Evolutionary conservation across 2,329 filamentous ascomycete genomes (phyloP).

Genomic region (Cryphonectria japonica): DNA sequence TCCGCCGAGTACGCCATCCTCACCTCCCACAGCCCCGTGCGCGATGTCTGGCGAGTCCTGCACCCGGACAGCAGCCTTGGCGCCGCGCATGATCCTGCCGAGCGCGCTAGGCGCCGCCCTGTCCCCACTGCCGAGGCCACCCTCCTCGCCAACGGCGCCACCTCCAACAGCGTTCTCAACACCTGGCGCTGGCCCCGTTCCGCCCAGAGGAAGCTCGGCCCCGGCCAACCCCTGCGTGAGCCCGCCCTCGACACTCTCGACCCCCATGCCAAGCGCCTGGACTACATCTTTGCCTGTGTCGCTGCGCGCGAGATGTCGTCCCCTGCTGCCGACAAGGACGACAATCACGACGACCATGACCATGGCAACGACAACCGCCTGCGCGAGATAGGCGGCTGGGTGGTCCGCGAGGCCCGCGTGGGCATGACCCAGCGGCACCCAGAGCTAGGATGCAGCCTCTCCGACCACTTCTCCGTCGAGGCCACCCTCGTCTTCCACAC

Average conservation of each 20-base stretch:
- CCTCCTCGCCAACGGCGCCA: constrained; percentile 78
- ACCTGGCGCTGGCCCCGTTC: constrained; percentile 88
- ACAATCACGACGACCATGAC: neutral
- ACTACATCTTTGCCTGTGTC: constrained; percentile 87
- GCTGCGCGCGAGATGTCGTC: constrained; percentile 37
- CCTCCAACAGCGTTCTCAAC: constrained; percentile 84
- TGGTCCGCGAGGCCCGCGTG: constrained; percentile 71
- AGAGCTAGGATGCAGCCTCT: constrained; percentile 79
- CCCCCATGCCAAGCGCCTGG: constrained; percentile 79
- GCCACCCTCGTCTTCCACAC: constrained; percentile 66
- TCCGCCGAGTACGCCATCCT: constrained; percentile 85
- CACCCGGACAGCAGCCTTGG: constrained; percentile 85
- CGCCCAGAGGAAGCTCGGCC: constrained; percentile 68
- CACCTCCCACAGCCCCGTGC: constrained; percentile 74
- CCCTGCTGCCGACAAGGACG: neutral
- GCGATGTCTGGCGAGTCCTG: constrained; percentile 82
- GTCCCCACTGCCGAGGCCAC: constrained; percentile 80
- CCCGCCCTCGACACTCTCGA: constrained; percentile 71
- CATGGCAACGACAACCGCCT: constrained; percentile 32
- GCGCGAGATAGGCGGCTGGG: constrained; percentile 57
- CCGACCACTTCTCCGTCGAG: constrained; percentile 93
- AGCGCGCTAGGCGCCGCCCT: constrained; percentile 66
- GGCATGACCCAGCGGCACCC: constrained; percentile 84
- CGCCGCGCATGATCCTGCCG: constrained; percentile 67
- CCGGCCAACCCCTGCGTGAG: constrained; percentile 61